These are phyloP conservation scores for Actinidia polygama DNA, from an alignment of 179 eudicot species.

Conservation along the genomic window DNA sequence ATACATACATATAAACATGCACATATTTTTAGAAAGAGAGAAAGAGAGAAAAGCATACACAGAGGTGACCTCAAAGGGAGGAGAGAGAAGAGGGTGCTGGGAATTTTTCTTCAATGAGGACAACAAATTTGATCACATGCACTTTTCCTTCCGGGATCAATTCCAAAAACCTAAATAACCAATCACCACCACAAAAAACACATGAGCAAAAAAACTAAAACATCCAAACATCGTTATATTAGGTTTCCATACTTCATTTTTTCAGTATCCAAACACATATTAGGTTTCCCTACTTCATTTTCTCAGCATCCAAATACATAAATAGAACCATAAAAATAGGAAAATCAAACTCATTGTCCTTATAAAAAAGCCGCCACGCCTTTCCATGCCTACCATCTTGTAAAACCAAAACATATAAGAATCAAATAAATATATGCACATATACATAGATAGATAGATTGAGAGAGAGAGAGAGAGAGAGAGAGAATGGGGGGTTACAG, in stretches of 20 bases:
- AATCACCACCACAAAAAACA: not conserved
- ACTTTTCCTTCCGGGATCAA: constrained; percentile 84
- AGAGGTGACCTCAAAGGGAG: constrained; percentile 68
- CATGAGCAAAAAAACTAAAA: not conserved
- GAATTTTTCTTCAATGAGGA: constrained; percentile 73
- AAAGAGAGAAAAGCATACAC: constrained; percentile 51
- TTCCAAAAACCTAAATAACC: constrained; percentile 68
- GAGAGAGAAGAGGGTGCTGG: constrained; percentile 70
- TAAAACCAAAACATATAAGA: too few relatives aligned
- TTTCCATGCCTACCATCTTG: too few relatives aligned
- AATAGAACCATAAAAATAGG: constrained; percentile 60
- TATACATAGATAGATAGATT: not conserved
- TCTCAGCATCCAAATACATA: constrained; percentile 82
- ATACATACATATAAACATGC: not conserved
- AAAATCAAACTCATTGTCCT: constrained; percentile 14
- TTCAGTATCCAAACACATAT: constrained; percentile 39
- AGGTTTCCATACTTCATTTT: too few relatives aligned
- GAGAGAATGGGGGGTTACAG: constrained; percentile 46
- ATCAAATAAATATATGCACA: not conserved
- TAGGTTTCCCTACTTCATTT: constrained; percentile 60
- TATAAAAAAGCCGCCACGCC: not conserved
- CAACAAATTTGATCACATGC: constrained; percentile 76
- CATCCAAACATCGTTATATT: not conserved
- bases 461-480: too few relatives aligned
- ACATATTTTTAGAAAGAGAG: not conserved